These are phyloP conservation scores for Apiotrichum brassicae DNA, from an alignment of 1,284 basidiomycete genomes.

Conservation along the genomic window DNA sequence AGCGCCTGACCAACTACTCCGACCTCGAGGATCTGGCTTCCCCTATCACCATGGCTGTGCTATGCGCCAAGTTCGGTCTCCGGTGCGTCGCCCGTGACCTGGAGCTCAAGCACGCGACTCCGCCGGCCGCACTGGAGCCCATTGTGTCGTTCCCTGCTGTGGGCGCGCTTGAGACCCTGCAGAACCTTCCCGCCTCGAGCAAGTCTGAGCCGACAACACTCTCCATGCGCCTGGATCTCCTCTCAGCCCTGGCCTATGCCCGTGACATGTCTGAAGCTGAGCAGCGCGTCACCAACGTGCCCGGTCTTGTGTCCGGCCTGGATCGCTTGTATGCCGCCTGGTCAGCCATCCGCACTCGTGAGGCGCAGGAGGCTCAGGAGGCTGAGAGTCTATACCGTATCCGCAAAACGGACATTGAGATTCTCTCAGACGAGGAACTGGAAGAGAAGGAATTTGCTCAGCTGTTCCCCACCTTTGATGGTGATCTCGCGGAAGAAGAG, in stretches of 20 bases:
- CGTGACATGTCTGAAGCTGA: slow-evolving; percentile 46
- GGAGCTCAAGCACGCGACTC: slow-evolving; percentile 14
- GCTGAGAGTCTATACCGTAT: slow-evolving; percentile 73
- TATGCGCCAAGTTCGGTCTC: slow-evolving; percentile 69
- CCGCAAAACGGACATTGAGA: slow-evolving; percentile 57
- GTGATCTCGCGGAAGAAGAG: slow-evolving; percentile 42
- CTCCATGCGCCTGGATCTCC: slow-evolving; percentile 26
- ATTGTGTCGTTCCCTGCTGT: slow-evolving; percentile 38
- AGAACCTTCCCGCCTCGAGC: slow-evolving; percentile 38
- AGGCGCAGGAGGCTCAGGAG: slow-evolving; percentile 60
- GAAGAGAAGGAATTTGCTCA: slow-evolving; percentile 75
- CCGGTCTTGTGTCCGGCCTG: slow-evolving; percentile 54
- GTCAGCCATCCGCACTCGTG: slow-evolving; percentile 69
- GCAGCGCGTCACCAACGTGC: slow-evolving; percentile 12
- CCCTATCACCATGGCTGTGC: slow-evolving; percentile 60
- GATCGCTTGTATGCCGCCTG: slow-evolving; percentile 73
- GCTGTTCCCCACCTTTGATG: slow-evolving; percentile 78
- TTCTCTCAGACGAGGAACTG: slow-evolving; percentile 62
- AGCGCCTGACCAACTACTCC: slow-evolving; percentile 48
- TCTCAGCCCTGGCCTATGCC: slow-evolving; percentile 54
- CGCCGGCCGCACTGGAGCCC: slow-evolving; percentile 35
- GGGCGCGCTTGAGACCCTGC: slow-evolving; percentile 52
- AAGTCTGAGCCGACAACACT: slow-evolving; percentile 10
- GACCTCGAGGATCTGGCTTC: slow-evolving; percentile 61
- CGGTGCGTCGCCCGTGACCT: slow-evolving; percentile 49